A percentile compares a stretch with the other conserved stretches of the same genome.
Conservation (phyloP, 73 alveolate species). For the Paramecium primaurelia region DNA sequence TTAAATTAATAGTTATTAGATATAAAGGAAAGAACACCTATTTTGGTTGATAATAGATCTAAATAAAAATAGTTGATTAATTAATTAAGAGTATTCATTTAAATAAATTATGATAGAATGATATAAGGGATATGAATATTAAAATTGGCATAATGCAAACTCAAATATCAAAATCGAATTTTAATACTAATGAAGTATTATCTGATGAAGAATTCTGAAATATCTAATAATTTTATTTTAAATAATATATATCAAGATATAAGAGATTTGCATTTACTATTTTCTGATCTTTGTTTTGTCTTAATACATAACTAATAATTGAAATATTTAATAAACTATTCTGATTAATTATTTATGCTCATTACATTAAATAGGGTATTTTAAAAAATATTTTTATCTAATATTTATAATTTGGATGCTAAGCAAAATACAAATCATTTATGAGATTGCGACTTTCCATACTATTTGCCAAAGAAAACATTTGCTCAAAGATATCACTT, state of each 20-base stretch:
- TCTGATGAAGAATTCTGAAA: constrained; percentile 14
- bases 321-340: background rate
- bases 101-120: background rate
- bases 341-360: background rate
- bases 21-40: background rate
- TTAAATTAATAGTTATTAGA: background rate
- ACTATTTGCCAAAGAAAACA: background rate
- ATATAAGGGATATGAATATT: background rate
- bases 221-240: background rate
- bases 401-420: background rate
- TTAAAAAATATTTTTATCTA: background rate
- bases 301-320: background rate
- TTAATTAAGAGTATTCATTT: background rate
- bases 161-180: background rate
- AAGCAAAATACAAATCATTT: background rate
- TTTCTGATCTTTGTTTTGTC: background rate
- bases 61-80: background rate
- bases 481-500: background rate
- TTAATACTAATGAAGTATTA: background rate
- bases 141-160: background rate
- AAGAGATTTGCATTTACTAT: background rate
- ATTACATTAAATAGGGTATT: background rate
- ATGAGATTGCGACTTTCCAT: background rate
- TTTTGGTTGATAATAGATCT: background rate
- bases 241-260: background rate